Base-by-base conservation (phyloP, 148 eudicot genomes). In the Oxyria digyna region DNA sequence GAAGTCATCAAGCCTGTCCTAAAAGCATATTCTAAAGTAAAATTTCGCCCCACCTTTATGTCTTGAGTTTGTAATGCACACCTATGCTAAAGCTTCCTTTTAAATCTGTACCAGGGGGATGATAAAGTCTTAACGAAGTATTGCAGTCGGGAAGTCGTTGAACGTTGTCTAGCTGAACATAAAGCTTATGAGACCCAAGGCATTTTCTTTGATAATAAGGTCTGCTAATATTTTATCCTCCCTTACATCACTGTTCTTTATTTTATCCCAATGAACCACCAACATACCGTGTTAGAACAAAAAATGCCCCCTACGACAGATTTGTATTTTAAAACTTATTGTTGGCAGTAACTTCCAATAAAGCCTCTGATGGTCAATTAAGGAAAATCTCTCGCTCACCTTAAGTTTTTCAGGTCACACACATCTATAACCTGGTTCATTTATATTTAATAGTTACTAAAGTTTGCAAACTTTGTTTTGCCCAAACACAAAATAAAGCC, bases 161-260 rank as follows among this genome's bases (percentile, higher is more conserved):
- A 90, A 79, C 85, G 97, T 67, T 94, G 97, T 78, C 85, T 80
- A 78, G 97, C 97, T 10, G 97, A 88, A 80, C 92, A 75, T 62
- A 80, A 72, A 67, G 96, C 77, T 74, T 88, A 66, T 62, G 81
- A 82, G 77, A 77, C 77, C 76, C 86, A 86, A 75, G 96, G 86
- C 69, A 74, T 84, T 50, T 81, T 86, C 79, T 83, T 86, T 50
- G 98, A 94, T 71, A 83, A 85, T 80, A 94, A 94, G 97, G 98
- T 94, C 48, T 79, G 87, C 42, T 29, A 3, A n/a, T 59, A 29
- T 59, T 17, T 1, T 14, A 59, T 52, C 31, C 3, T 52, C 31
- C 31, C 4, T 13, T 59, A 31, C 31, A 21, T 14, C 9, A 15
- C 37, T 59, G 20, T 29, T 27, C 35, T 29, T 15, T 59, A 14